These are phyloP conservation scores for Venturia asperata DNA, from an alignment of 2,329 filamentous ascomycete genomes.

Conservation along the genomic window DNA sequence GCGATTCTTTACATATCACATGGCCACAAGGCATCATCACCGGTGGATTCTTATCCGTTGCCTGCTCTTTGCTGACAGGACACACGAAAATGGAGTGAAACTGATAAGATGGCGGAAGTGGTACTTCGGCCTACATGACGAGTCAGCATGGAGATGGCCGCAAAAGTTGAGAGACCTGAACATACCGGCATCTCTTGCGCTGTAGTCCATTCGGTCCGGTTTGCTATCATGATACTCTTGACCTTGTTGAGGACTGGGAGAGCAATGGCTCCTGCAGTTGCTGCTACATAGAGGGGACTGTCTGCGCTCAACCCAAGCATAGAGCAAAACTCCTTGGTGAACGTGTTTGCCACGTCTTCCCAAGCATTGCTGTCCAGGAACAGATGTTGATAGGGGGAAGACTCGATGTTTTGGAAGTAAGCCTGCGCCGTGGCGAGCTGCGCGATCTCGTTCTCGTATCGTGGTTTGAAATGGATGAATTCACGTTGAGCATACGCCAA, in stretches of 20 bases:
- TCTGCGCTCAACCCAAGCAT: constrained; percentile 83
- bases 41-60: constrained; percentile 83
- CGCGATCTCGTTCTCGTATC: constrained; percentile 73
- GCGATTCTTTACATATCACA: constrained; percentile 78
- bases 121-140: constrained; percentile 51
- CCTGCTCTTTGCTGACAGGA: constrained; percentile 93
- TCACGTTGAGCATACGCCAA: constrained; percentile 67
- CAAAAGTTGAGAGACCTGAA: neutral
- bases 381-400: constrained; percentile 70
- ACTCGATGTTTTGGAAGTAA: constrained; percentile 64
- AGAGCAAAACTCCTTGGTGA: constrained; percentile 91
- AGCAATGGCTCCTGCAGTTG: constrained; percentile 86
- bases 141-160: neutral
- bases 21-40: constrained; percentile 97
- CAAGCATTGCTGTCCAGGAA: constrained; percentile 70
- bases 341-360: constrained; percentile 75
- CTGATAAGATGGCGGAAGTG: constrained; percentile 55
- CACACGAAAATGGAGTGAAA: constrained; percentile 98
- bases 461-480: constrained; percentile 65
- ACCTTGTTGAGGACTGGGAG: constrained; percentile 84
- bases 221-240: constrained; percentile 77
- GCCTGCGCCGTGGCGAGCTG: constrained; percentile 75
- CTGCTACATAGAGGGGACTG: constrained; percentile 86
- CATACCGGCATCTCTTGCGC: constrained; percentile 81
- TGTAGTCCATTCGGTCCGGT: constrained; percentile 91